Percentiles rank a stretch among this genome's conserved stretches.
phyloP scores from a whole-genome alignment of 768 basidiomycete species.

The Tricholoma furcatifolium region DNA sequence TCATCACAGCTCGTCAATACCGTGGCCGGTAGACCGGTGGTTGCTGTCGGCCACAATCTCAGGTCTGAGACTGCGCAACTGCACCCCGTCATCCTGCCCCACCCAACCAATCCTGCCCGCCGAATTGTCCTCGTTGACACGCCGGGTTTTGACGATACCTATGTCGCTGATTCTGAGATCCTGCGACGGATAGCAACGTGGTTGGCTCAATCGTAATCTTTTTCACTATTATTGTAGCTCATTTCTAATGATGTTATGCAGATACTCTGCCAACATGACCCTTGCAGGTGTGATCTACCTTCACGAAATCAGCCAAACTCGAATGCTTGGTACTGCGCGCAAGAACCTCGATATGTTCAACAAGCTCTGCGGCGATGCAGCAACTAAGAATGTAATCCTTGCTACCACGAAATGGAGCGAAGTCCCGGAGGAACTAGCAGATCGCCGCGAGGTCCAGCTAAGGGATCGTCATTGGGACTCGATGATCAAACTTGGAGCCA shows the following conservation, averaged over 20 bases:
- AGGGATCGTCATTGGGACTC: conserved; percentile 26
- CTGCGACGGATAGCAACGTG: conserved; percentile 10
- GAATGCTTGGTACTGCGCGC: conserved; percentile 15
- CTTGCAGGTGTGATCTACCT: conserved; percentile 13
- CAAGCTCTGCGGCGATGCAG: conserved; percentile 11
- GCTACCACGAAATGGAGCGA: conserved; percentile 36
- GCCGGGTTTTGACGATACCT: conserved; percentile 10
- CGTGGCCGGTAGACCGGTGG: neutral
- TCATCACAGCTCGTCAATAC: conserved; percentile 6
- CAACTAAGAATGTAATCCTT: conserved; percentile 9
- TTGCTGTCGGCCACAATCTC: conserved; percentile 3
- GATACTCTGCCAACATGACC: conserved; percentile 10
- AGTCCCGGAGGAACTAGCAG: conserved; percentile 18
- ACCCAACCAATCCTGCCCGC: neutral
- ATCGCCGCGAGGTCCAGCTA: conserved; percentile 27
- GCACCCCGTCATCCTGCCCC: conserved; percentile 2
- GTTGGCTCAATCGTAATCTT: conserved; percentile 8
- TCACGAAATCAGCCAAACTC: conserved; percentile 16
- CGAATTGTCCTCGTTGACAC: conserved; percentile 9
- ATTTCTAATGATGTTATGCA: neutral
- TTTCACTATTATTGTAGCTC: neutral
- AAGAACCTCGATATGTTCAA: conserved; percentile 15
- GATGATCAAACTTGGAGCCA: conserved; percentile 25
- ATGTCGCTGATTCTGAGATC: conserved; percentile 3
- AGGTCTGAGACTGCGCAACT: neutral